These are phyloP conservation scores for Zoysia japonica DNA, from an alignment of 176 grass and related monocot genomes.

Conservation along the genomic window DNA sequence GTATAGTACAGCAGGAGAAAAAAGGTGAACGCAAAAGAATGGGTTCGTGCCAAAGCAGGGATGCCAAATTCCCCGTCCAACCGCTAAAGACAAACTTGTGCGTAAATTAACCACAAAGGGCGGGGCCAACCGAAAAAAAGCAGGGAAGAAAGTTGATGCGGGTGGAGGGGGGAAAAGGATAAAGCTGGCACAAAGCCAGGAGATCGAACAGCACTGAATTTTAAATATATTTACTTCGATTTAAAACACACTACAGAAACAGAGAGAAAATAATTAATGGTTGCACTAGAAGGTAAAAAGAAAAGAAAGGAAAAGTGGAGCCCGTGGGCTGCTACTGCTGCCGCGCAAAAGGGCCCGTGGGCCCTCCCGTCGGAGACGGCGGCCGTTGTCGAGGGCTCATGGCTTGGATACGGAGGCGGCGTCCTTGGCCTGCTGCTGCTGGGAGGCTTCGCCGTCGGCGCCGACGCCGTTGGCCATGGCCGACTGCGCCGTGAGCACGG, in stretches of 20 bases:
- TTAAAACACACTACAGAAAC: slow-evolving; percentile 15
- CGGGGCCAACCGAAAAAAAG: slow-evolving; percentile 27
- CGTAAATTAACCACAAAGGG: slow-evolving; percentile 37
- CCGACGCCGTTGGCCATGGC: slow-evolving; percentile 49
- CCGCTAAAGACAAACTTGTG: slow-evolving; percentile 60
- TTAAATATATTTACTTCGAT: slow-evolving; percentile 42
- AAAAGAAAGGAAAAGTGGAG: background rate
- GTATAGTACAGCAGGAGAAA: background rate
- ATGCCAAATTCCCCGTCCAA: slow-evolving; percentile 56
- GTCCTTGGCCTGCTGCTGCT: slow-evolving; percentile 44
- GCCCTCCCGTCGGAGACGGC: slow-evolving; percentile 15
- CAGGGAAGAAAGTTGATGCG: slow-evolving; percentile 40
- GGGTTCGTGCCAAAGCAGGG: slow-evolving; percentile 40
- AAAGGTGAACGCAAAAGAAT: background rate
- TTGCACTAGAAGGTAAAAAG: background rate
- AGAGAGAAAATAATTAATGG: slow-evolving; percentile 16
- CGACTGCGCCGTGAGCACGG: slow-evolving; percentile 53
- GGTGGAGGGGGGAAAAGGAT: slow-evolving; percentile 44
- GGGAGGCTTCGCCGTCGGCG: background rate
- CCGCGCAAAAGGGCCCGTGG: background rate
- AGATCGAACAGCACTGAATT: slow-evolving; percentile 42
- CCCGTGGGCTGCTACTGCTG: slow-evolving; percentile 24
- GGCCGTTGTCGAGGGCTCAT: background rate
- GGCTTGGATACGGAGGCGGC: slow-evolving; percentile 51
- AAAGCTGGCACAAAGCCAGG: slow-evolving; percentile 54